A percentile compares a stretch with the other conserved stretches of the same genome.
Conservation (phyloP, 1,284 basidiomycete genomes). For the Porogramme epimiltina region DNA sequence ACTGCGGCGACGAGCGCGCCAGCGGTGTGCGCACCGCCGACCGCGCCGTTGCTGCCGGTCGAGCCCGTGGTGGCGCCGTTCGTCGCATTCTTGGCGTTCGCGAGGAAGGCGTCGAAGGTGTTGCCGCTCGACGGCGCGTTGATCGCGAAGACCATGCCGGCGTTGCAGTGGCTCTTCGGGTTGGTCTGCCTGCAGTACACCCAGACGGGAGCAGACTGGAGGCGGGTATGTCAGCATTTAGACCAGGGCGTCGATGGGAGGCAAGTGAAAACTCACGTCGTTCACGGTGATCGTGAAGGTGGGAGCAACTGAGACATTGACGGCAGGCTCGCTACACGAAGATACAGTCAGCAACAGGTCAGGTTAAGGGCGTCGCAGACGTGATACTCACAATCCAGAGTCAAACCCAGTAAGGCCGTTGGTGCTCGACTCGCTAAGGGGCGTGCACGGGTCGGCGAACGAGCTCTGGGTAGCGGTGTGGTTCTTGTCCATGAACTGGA, state of each 20-base stretch:
- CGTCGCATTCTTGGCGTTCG: slow-evolving; percentile 25
- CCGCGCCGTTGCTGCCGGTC: background rate
- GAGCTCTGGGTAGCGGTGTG: slow-evolving; percentile 58
- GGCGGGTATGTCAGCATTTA: background rate
- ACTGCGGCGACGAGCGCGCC: slow-evolving; percentile 8
- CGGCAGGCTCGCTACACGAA: slow-evolving; percentile 48
- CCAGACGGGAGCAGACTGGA: slow-evolving; percentile 52
- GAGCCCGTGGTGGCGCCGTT: slow-evolving; percentile 8
- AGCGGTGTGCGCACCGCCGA: background rate
- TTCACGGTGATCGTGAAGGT: slow-evolving; percentile 58
- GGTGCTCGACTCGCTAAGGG: slow-evolving; percentile 47
- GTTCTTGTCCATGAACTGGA: slow-evolving; percentile 54
- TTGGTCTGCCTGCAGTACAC: slow-evolving; percentile 60
- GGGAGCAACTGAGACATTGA: slow-evolving; percentile 45
- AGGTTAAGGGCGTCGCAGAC: background rate
- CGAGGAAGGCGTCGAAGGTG: slow-evolving; percentile 59
- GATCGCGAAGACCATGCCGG: slow-evolving; percentile 67
- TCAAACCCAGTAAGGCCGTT: slow-evolving; percentile 57
- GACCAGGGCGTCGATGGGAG: background rate
- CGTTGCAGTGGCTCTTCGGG: slow-evolving; percentile 51
- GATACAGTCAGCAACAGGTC: background rate
- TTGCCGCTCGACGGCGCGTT: slow-evolving; percentile 60
- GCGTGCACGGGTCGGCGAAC: slow-evolving; percentile 56
- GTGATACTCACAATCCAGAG: slow-evolving; percentile 60
- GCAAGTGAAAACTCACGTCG: slow-evolving; percentile 38